These are phyloP conservation scores for Candida tallmaniae DNA, from an alignment of 805 yeast genomes.

Conservation along the genomic window DNA sequence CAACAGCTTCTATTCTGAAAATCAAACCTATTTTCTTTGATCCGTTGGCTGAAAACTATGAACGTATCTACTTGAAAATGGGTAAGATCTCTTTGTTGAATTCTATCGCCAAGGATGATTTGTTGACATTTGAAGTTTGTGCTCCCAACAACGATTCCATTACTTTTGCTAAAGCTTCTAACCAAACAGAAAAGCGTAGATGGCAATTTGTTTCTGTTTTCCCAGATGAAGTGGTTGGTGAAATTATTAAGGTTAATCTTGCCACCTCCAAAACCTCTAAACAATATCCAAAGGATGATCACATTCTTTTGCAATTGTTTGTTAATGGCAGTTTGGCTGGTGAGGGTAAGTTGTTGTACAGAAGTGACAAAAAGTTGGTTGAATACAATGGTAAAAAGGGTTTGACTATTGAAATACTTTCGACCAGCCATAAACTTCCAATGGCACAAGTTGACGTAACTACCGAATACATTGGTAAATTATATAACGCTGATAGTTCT, in stretches of 20 bases:
- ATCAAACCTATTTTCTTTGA: constrained; percentile 63
- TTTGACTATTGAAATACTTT: constrained; percentile 41
- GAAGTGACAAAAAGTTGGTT: constrained; percentile 42
- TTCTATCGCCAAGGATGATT: constrained; percentile 30
- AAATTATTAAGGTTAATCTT: constrained; percentile 60
- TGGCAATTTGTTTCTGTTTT: constrained; percentile 76
- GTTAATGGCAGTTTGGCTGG: constrained; percentile 63
- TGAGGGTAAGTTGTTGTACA: constrained; percentile 50
- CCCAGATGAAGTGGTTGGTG: constrained; percentile 70
- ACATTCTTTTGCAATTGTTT: constrained; percentile 51
- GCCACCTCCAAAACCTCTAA: constrained; percentile 39
- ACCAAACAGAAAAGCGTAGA: constrained; percentile 43
- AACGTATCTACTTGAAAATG: constrained; percentile 54
- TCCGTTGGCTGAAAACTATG: constrained; percentile 55
- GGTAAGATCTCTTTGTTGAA: constrained; percentile 43
- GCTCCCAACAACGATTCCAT: constrained; percentile 48
- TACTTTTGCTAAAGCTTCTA: constrained; percentile 63
- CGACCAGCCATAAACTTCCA: constrained; percentile 31
- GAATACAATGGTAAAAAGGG: constrained; percentile 43
- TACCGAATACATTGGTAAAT: constrained; percentile 65
- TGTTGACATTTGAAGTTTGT: constrained; percentile 50
- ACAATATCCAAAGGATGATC: constrained; percentile 44
- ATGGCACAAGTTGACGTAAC: constrained; percentile 50
- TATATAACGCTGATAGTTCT: constrained; percentile 53
- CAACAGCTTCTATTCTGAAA: constrained; percentile 54